A percentile compares a stretch with the other conserved stretches of the same genome.
Evolutionary conservation across 441 rosid species (phyloP).

Genomic region (Jatropha podagrica): DNA sequence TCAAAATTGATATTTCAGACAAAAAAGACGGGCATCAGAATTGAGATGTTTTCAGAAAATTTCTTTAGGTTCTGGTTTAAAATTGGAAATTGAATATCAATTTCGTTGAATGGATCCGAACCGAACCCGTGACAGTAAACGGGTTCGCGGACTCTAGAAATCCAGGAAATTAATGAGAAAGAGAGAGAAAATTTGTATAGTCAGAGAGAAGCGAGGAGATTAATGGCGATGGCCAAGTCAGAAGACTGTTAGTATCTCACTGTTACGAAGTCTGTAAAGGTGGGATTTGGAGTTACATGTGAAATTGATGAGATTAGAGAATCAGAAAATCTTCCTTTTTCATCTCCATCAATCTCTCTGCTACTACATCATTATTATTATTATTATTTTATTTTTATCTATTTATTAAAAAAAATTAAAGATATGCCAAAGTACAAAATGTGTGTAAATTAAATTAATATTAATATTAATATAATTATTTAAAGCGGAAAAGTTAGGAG

Average conservation of each 20-base stretch:
- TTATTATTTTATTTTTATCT: too few relatives aligned
- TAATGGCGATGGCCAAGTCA: neutral
- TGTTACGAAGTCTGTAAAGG: neutral
- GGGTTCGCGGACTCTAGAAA: neutral
- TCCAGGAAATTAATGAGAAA: neutral
- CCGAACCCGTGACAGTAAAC: neutral
- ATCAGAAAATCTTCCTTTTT: neutral
- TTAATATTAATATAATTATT: too few relatives aligned
- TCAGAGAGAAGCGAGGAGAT: neutral
- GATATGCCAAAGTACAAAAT: too few relatives aligned
- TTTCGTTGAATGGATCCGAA: neutral
- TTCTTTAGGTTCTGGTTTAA: neutral
- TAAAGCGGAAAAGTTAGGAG: too few relatives aligned
- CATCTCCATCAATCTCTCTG: neutral
- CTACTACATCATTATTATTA: too few relatives aligned
- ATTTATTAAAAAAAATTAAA: too few relatives aligned
- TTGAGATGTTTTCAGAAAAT: too few relatives aligned
- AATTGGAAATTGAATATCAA: neutral
- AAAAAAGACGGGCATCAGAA: too few relatives aligned
- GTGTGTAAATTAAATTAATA: too few relatives aligned
- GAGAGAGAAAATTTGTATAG: neutral
- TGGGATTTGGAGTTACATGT: slow-evolving; percentile 18
- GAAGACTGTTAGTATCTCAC: neutral
- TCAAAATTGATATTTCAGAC: neutral
- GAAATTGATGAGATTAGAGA: neutral